Conservation (phyloP, 345 rosid species). For the Salix exigua region DNA sequence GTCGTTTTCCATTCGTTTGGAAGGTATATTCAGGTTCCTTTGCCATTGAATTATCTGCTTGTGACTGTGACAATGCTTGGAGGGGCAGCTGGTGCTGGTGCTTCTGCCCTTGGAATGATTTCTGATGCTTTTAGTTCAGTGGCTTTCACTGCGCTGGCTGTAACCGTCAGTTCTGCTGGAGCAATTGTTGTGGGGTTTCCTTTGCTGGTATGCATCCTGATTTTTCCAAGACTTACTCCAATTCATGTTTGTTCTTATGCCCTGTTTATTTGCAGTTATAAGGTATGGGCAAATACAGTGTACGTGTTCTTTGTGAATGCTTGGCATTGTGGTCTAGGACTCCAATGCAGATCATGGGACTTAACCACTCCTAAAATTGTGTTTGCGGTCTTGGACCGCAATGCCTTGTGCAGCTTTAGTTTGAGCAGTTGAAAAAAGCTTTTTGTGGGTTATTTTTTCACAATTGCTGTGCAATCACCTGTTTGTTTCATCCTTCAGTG, state of each 20-base stretch:
- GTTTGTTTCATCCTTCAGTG: too few relatives aligned
- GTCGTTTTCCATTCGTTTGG: slow-evolving; percentile 95
- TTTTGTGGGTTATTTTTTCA: too few relatives aligned
- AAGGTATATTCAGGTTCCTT: slow-evolving; percentile 90
- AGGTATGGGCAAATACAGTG: too few relatives aligned
- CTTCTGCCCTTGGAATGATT: slow-evolving; percentile 79
- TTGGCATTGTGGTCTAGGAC: too few relatives aligned
- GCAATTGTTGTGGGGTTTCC: slow-evolving; percentile 96
- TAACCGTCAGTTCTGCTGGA: slow-evolving; percentile 82
- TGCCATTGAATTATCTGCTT: slow-evolving; percentile 79
- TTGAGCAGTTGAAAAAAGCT: too few relatives aligned
- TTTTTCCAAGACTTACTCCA: not conserved
- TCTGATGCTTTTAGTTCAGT: slow-evolving; percentile 74
- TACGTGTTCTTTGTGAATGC: too few relatives aligned
- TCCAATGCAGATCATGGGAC: too few relatives aligned
- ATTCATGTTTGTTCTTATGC: not conserved
- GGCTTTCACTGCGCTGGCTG: slow-evolving; percentile 75
- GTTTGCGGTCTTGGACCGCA: too few relatives aligned
- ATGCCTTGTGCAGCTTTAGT: too few relatives aligned
- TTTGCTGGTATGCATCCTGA: slow-evolving; percentile 52
- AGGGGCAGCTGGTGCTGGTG: slow-evolving; percentile 86
- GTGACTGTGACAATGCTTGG: slow-evolving; percentile 91
- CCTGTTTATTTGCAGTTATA: too few relatives aligned
- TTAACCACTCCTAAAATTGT: too few relatives aligned
- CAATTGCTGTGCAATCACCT: too few relatives aligned